phyloP scores from a whole-genome alignment of 1,284 basidiomycete species.

The Ceratobasidium sp. region DNA sequence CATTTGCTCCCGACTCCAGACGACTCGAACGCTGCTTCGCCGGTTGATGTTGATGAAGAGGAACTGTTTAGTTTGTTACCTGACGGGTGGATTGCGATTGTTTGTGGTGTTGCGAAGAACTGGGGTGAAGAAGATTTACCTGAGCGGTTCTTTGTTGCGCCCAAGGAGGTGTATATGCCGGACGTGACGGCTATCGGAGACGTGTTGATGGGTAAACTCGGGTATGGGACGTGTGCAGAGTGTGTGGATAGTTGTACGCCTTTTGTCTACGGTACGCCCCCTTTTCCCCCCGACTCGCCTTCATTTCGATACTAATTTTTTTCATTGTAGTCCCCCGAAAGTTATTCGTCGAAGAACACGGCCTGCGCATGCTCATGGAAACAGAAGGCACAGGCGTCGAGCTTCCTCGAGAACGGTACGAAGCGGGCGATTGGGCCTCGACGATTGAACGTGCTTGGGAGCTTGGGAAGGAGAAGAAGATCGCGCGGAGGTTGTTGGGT shows the following conservation, averaged over 20 bases:
- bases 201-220: conserved; percentile 78
- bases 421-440: conserved; percentile 76
- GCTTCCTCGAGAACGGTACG: conserved; percentile 72
- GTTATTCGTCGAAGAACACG: conserved; percentile 83
- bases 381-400: conserved; percentile 75
- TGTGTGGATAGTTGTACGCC: conserved; percentile 76
- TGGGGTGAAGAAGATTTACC: conserved; percentile 70
- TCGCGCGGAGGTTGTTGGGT: conserved; percentile 55
- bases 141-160: conserved; percentile 79
- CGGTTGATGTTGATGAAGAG: conserved; percentile 13
- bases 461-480: conserved; percentile 65
- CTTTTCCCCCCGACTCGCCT: background rate
- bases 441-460: conserved; percentile 70
- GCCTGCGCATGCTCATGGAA: conserved; percentile 73
- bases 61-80: conserved; percentile 66
- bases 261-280: conserved; percentile 72
- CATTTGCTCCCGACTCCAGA: conserved; percentile 10
- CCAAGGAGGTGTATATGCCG: conserved; percentile 82
- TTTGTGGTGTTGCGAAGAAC: conserved; percentile 78
- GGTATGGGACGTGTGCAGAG: conserved; percentile 51
- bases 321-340: conserved; percentile 74
- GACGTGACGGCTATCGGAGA: conserved; percentile 80
- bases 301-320: background rate
- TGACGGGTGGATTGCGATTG: conserved; percentile 80
- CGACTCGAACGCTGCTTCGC: conserved; percentile 17